A percentile compares a stretch with the other conserved stretches of the same genome.
phyloP scores from a whole-genome alignment of 305 asterid genomes.

The Solanum chacoense region DNA sequence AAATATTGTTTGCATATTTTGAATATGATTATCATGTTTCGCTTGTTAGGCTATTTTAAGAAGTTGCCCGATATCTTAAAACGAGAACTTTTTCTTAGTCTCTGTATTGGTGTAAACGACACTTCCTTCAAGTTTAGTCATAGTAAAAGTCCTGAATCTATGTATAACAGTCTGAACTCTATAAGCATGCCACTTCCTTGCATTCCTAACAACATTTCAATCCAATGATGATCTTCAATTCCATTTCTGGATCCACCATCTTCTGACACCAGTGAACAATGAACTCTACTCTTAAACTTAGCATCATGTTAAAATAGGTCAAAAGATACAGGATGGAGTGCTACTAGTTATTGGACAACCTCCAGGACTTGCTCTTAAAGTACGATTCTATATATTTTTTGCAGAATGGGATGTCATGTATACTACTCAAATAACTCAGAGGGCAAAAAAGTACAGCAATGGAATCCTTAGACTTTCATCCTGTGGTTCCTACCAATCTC shows the following conservation, averaged over 20 bases:
- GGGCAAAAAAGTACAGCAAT: conserved; percentile 11
- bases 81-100: not conserved
- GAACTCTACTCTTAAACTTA: not conserved
- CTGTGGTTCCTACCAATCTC: conserved; percentile 14
- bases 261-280: not conserved
- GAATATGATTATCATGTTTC: not conserved
- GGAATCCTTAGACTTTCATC: conserved; percentile 19
- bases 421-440: conserved; percentile 19
- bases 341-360: not conserved
- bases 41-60: not conserved
- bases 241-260: not conserved
- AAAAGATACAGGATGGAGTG: not conserved
- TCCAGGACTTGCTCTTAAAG: not conserved
- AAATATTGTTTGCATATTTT: not conserved
- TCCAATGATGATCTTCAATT: not conserved
- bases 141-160: not conserved
- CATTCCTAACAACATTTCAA: not conserved
- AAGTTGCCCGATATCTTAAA: not conserved
- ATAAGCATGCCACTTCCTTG: not conserved
- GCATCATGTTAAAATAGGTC: not conserved
- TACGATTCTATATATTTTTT: not conserved
- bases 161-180: not conserved
- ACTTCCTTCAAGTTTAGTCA: not conserved
- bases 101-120: not conserved
- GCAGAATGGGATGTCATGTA: conserved; percentile 31